Evolutionary conservation across 1,284 basidiomycete genomes (phyloP).

Genomic region (Puccinia horiana): DNA sequence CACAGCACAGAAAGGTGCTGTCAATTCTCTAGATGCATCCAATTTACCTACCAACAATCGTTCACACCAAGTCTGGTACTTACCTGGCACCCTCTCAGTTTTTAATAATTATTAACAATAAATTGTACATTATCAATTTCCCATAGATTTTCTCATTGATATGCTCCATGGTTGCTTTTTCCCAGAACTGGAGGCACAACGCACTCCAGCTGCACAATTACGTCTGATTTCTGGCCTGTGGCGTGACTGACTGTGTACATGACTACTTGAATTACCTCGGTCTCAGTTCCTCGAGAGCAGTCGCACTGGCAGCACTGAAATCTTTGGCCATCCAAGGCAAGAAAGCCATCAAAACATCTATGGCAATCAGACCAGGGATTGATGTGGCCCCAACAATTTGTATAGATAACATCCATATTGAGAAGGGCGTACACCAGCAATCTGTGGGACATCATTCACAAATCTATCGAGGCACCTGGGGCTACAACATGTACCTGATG

Average conservation of each 20-base stretch:
- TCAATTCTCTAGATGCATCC: too few relatives aligned
- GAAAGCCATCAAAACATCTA: background rate
- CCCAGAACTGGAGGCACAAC: background rate
- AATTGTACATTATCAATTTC: too few relatives aligned
- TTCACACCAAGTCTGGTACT: too few relatives aligned
- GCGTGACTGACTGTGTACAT: background rate
- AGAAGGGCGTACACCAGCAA: background rate
- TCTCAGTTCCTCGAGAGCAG: background rate
- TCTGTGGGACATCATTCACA: slow-evolving; percentile 1
- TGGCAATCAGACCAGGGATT: background rate
- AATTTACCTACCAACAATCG: too few relatives aligned
- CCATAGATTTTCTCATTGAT: background rate
- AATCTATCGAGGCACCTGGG: background rate
- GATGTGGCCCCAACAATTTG: background rate
- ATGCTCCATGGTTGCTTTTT: background rate
- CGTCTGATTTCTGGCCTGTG: background rate
- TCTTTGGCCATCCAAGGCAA: background rate
- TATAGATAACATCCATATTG: background rate
- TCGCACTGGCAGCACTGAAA: background rate
- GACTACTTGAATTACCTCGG: too few relatives aligned
- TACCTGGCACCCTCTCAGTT: too few relatives aligned
- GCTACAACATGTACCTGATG: background rate
- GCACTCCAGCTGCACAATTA: background rate
- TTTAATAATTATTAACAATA: too few relatives aligned
- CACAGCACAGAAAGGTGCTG: too few relatives aligned